Conservation (phyloP, 257 asterid species). For the Nicotiana knightiana region DNA sequence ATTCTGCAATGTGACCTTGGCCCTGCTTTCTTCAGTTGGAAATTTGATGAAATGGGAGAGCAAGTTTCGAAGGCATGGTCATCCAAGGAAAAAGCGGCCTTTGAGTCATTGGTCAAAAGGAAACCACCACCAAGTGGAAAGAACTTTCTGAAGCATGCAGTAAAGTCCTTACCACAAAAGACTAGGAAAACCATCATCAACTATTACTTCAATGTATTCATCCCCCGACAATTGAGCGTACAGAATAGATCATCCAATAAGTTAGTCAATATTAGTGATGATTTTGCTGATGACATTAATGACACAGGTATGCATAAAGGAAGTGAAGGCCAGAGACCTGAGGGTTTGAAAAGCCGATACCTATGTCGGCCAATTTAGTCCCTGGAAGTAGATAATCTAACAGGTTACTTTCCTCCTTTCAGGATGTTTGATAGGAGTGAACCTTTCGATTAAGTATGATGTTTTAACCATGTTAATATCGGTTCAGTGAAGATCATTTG, state of each 20-base stretch:
- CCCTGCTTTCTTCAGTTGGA: constrained; percentile 57
- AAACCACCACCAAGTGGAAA: constrained; percentile 29
- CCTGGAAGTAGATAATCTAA: background rate
- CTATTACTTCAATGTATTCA: constrained; percentile 61
- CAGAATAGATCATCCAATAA: constrained; percentile 35
- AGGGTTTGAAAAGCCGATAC: constrained; percentile 30
- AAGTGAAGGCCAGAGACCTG: constrained; percentile 17
- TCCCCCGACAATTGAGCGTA: constrained; percentile 47
- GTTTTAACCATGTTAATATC: background rate
- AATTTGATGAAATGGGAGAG: constrained; percentile 73
- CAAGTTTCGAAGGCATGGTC: constrained; percentile 56
- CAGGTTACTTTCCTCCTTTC: background rate
- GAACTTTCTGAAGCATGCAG: constrained; percentile 47
- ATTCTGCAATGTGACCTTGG: constrained; percentile 48
- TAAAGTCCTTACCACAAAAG: constrained; percentile 43
- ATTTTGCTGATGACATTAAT: constrained; percentile 26
- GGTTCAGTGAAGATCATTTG: background rate
- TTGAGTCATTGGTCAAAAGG: constrained; percentile 43
- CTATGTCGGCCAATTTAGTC: constrained; percentile 22
- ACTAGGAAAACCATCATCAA: constrained; percentile 28
- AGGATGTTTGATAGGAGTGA: background rate
- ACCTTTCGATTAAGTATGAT: background rate
- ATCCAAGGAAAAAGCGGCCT: constrained; percentile 38
- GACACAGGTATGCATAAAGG: constrained; percentile 21
- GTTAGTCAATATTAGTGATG: constrained; percentile 48